phyloP scores from a whole-genome alignment of 1,284 basidiomycete species.

The Takashimella koratensis region DNA sequence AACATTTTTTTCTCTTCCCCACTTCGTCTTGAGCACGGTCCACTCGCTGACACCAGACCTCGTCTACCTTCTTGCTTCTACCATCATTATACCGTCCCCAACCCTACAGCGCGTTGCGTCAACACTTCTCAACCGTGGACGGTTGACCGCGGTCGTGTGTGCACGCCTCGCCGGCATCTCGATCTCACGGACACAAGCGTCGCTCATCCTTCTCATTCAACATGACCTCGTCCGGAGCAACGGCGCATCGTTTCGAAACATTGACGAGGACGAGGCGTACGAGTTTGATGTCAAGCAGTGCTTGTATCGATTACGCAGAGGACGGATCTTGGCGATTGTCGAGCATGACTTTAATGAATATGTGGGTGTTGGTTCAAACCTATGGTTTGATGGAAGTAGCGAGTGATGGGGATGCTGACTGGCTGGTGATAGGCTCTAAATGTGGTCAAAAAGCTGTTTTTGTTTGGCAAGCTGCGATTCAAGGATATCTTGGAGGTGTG shows the following conservation, averaged over 20 bases:
- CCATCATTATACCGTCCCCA: not conserved
- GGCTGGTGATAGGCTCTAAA: slow-evolving; percentile 64
- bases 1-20: slow-evolving; percentile 1
- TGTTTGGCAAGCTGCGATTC: slow-evolving; percentile 80
- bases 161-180: slow-evolving; percentile 64
- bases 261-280: slow-evolving; percentile 64
- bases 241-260: slow-evolving; percentile 50
- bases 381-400: too few species aligned
- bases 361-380: slow-evolving; percentile 53
- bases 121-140: slow-evolving; percentile 78
- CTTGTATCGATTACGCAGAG: slow-evolving; percentile 70
- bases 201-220: slow-evolving; percentile 79
- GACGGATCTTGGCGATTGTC: slow-evolving; percentile 70
- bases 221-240: slow-evolving; percentile 88
- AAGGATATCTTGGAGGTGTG: slow-evolving; percentile 37
- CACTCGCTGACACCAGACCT: not conserved
- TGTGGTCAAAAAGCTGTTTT: slow-evolving; percentile 69
- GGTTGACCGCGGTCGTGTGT: slow-evolving; percentile 62
- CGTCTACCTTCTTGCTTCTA: not conserved
- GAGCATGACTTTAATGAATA: slow-evolving; percentile 64
- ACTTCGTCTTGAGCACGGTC: slow-evolving; percentile 1
- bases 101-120: slow-evolving; percentile 68
- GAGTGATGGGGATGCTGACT: not conserved
- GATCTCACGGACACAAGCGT: slow-evolving; percentile 58
- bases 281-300: slow-evolving; percentile 72